A percentile compares a stretch with the other conserved stretches of the same genome.
phyloP scores from a whole-genome alignment of 257 asterid genomes.

The Voacanga thouarsii region DNA sequence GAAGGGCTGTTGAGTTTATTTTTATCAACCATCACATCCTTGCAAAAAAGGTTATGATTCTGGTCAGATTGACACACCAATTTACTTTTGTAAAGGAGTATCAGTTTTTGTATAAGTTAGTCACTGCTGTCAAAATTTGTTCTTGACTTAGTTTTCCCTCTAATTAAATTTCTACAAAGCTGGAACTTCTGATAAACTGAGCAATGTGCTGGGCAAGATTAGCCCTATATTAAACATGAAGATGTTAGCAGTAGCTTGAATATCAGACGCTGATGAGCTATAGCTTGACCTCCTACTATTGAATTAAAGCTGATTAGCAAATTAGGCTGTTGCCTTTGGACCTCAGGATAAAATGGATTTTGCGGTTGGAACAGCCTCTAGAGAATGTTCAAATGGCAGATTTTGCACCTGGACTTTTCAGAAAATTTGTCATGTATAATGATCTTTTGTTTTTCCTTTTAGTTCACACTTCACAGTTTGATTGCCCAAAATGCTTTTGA shows the following conservation, averaged over 20 bases:
- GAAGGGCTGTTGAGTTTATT: not conserved
- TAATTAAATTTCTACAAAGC: not conserved
- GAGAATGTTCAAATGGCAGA: not conserved
- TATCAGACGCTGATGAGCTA: not conserved
- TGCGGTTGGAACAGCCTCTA: not conserved
- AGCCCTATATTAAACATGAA: not conserved
- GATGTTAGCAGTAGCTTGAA: not conserved
- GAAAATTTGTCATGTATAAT: not conserved
- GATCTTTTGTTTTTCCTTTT: not conserved
- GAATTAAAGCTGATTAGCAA: not conserved
- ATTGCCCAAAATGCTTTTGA: not conserved
- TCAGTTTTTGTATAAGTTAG: not conserved
- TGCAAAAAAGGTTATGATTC: not conserved
- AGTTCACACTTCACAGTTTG: not conserved
- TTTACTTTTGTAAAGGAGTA: not conserved
- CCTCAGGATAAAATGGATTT: not conserved
- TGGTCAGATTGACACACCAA: not conserved
- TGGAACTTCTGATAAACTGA: too few species aligned
- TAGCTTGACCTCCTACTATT: not conserved
- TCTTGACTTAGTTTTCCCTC: not conserved
- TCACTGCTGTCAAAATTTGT: not conserved
- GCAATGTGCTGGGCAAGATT: not conserved
- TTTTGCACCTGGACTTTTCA: not conserved
- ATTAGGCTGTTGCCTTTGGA: not conserved
- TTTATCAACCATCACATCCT: not conserved